These are phyloP conservation scores for Lipomyces sp. DNA, from an alignment of 805 yeast genomes.

Conservation along the genomic window DNA sequence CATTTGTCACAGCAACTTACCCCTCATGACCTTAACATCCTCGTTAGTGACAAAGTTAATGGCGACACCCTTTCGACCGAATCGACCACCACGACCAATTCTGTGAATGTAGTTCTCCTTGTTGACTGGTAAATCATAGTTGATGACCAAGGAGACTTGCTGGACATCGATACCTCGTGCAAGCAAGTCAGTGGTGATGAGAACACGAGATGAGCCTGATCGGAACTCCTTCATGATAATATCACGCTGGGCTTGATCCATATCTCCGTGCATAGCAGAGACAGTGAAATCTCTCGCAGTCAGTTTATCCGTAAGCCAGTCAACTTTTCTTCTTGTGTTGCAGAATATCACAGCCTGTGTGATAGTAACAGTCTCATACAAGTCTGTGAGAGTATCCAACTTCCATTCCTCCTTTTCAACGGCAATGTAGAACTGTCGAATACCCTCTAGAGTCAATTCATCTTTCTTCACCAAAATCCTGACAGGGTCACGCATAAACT, in stretches of 20 bases:
- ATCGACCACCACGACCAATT: slow-evolving; percentile 97
- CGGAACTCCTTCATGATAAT: slow-evolving; percentile 94
- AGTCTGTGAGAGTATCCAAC: slow-evolving; percentile 90
- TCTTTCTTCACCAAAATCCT: slow-evolving; percentile 93
- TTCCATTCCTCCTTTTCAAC: slow-evolving; percentile 94
- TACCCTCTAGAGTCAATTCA: slow-evolving; percentile 91
- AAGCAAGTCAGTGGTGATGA: slow-evolving; percentile 95
- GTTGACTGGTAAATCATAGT: slow-evolving; percentile 91
- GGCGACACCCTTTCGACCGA: slow-evolving; percentile 98
- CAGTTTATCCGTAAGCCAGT: slow-evolving; percentile 82
- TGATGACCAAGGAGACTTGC: slow-evolving; percentile 93
- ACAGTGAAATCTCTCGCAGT: slow-evolving; percentile 84
- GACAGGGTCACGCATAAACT: slow-evolving; percentile 91
- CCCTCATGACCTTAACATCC: slow-evolving; percentile 75
- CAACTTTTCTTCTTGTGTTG: slow-evolving; percentile 94
- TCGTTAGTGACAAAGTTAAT: slow-evolving; percentile 87
- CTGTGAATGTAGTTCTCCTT: slow-evolving; percentile 96
- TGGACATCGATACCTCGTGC: slow-evolving; percentile 99
- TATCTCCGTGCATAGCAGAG: slow-evolving; percentile 95
- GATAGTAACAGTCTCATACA: slow-evolving; percentile 91
- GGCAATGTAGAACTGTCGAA: slow-evolving; percentile 86
- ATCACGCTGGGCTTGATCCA: slow-evolving; percentile 95
- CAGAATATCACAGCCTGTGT: slow-evolving; percentile 98
- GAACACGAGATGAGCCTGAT: slow-evolving; percentile 87
- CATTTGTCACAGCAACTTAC: slow-evolving; percentile 56